Conservation (phyloP, 1,139 yeast genomes). For the Kazachstania sp. region DNA sequence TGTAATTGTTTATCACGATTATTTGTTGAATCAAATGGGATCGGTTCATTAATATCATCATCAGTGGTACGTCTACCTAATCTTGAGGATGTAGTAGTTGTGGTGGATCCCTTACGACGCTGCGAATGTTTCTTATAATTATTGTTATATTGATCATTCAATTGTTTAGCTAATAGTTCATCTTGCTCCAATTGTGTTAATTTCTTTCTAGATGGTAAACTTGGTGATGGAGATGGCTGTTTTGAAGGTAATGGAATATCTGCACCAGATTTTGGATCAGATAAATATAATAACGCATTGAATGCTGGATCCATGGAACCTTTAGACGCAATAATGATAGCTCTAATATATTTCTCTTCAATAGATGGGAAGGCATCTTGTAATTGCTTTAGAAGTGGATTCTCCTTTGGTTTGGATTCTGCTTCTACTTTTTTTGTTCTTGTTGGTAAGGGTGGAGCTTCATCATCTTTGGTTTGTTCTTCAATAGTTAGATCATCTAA, state of each 20-base stretch:
- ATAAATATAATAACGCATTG: constrained; percentile 70
- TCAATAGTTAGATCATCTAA: neutral
- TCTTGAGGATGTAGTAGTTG: constrained; percentile 1
- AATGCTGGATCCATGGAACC: constrained; percentile 81
- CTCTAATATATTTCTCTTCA: constrained; percentile 62
- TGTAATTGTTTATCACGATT: constrained; percentile 18
- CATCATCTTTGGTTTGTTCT: constrained; percentile 6
- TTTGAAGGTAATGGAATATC: constrained; percentile 48
- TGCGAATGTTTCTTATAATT: constrained; percentile 9
- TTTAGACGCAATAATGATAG: constrained; percentile 76
- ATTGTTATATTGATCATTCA: constrained; percentile 61
- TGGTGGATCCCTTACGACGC: constrained; percentile 2
- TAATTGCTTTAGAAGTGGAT: constrained; percentile 34
- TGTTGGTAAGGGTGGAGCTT: constrained; percentile 60
- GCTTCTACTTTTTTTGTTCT: constrained; percentile 38
- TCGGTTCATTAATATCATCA: constrained; percentile 6
- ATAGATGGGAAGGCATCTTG: constrained; percentile 75
- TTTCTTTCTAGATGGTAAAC: constrained; percentile 25
- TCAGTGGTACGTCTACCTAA: constrained; percentile 10
- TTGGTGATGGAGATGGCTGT: constrained; percentile 21
- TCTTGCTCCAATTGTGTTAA: constrained; percentile 57
- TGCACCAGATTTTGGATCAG: constrained; percentile 60
- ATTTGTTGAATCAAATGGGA: constrained; percentile 1
- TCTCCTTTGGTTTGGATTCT: constrained; percentile 31
- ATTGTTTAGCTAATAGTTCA: constrained; percentile 71